Base-by-base conservation (phyloP, 371 early-diverging fungal species). In the Saksenaea vasiformis region DNA sequence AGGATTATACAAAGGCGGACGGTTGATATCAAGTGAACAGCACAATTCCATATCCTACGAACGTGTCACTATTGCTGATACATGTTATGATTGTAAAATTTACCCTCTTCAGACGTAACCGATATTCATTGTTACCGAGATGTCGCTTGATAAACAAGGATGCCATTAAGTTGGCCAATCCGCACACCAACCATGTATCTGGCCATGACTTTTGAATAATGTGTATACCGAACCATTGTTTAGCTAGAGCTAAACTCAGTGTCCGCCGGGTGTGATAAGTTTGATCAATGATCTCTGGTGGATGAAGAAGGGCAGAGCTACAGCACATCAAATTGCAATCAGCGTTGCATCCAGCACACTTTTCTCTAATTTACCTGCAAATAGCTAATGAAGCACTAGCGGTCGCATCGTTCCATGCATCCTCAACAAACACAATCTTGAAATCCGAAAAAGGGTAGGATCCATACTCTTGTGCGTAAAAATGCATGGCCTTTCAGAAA, bases 211-310 rank as follows among this genome's bases (percentile, higher is more conserved):
- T 90, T 11, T 91, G 92, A 19, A 84, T 79, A 39, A 98, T 87
- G 66, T 90, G 91, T 14, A 92, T 86, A 13, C 97, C 97, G 78
- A 96, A 95, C 96, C 97, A 98, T 77, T 97, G 97, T 43, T 84
- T 79, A 11, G 94, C 93, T 0, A 96, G 69, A 0, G 90, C 89
- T 54, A 88, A 73, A 44, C 87, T 86, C 54, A 98, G 66, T 15
- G 75, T 61, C 1, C 87, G 81, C 54, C 95, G 80, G 0, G 95
- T 91, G 56, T 88, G 89, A 66, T 91, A 96, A 3, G 87, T 88
- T 67, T 93, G 94, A 64, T 98, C 98, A 62, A 96, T 93, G 13
- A 93, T 81, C 37, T 86, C 82, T n/a, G 84, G 81, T 3, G 87
- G 73, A 55, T 95, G 86, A 34, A 98, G 76, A 8, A 95, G 66